A percentile compares a stretch with the other conserved stretches of the same genome.
phyloP scores from a whole-genome alignment of 202 grass and related monocot genomes.

The Panicum virgatum region DNA sequence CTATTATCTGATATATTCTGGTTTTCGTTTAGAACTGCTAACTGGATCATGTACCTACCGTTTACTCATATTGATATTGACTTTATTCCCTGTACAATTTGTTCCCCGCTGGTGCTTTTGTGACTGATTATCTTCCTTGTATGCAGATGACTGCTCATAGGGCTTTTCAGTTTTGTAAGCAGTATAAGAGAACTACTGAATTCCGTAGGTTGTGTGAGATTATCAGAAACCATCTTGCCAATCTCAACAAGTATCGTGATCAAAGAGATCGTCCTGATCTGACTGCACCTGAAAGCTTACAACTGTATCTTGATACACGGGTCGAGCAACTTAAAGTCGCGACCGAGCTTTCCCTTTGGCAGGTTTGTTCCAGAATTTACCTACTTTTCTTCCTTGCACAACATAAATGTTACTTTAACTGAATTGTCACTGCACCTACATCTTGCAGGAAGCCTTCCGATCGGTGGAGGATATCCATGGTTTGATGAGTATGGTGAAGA shows the following conservation, averaged over 20 bases:
- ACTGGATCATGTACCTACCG: not conserved
- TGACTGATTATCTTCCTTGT: constrained; percentile 16
- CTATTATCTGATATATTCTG: not conserved
- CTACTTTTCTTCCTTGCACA: not conserved
- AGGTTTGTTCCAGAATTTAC: constrained; percentile 54
- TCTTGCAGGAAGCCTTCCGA: constrained; percentile 89
- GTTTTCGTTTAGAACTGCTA: not conserved
- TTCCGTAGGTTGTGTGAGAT: constrained; percentile 94
- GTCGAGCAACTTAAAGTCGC: constrained; percentile 95
- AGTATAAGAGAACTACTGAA: constrained; percentile 92
- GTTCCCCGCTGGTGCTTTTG: not conserved
- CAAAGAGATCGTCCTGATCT: constrained; percentile 94
- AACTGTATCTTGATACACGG: constrained; percentile 87
- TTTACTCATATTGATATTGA: not conserved
- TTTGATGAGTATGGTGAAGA: constrained; percentile 93
- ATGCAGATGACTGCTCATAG: constrained; percentile 92
- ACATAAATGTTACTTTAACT: not conserved
- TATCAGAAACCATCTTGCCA: constrained; percentile 89
- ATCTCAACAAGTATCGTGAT: constrained; percentile 92
- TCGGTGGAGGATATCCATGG: constrained; percentile 96
- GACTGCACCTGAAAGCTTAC: constrained; percentile 72
- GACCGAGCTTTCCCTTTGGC: constrained; percentile 89
- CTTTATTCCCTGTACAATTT: constrained; percentile 10
- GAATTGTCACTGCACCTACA: not conserved
- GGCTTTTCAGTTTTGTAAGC: constrained; percentile 96